These are phyloP conservation scores for Stachybotrys echinatus DNA, from an alignment of 2,329 filamentous ascomycete genomes.

Conservation along the genomic window DNA sequence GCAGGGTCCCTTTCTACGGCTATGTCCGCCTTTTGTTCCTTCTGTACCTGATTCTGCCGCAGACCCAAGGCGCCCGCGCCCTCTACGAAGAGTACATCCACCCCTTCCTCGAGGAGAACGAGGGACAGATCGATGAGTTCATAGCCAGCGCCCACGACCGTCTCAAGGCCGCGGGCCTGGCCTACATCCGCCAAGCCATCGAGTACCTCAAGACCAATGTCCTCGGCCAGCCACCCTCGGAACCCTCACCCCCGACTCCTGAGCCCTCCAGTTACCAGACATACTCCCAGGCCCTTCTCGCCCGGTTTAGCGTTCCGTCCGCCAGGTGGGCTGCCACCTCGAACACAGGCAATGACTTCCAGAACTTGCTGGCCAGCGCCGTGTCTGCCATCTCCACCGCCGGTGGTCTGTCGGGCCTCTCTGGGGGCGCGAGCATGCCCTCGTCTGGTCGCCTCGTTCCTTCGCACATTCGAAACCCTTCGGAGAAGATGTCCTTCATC, in stretches of 20 bases:
- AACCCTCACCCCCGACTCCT: slow-evolving; percentile 30
- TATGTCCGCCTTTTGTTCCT: slow-evolving; percentile 85
- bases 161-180: slow-evolving; percentile 69
- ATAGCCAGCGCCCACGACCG: slow-evolving; percentile 78
- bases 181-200: slow-evolving; percentile 67
- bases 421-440: slow-evolving; percentile 18
- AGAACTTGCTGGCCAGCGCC: slow-evolving; percentile 69
- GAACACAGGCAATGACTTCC: slow-evolving; percentile 59
- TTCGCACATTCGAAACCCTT: slow-evolving; percentile 55
- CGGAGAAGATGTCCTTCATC: slow-evolving; percentile 70
- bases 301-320: slow-evolving; percentile 77
- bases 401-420: slow-evolving; percentile 18
- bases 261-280: slow-evolving; percentile 40
- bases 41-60: slow-evolving; percentile 92
- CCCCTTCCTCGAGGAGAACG: slow-evolving; percentile 83
- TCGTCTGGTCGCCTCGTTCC: slow-evolving; percentile 51
- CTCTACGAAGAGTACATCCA: slow-evolving; percentile 83
- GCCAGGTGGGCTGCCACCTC: slow-evolving; percentile 52
- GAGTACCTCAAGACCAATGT: slow-evolving; percentile 70
- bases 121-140: slow-evolving; percentile 82
- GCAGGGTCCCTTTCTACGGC: slow-evolving; percentile 84
- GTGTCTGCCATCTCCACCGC: slow-evolving; percentile 57
- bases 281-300: slow-evolving; percentile 79
- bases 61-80: slow-evolving; percentile 85
- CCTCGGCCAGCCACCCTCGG: slow-evolving; percentile 65